These are phyloP conservation scores for Diplodia corticola DNA, from an alignment of 2,329 filamentous ascomycete genomes.

Conservation along the genomic window DNA sequence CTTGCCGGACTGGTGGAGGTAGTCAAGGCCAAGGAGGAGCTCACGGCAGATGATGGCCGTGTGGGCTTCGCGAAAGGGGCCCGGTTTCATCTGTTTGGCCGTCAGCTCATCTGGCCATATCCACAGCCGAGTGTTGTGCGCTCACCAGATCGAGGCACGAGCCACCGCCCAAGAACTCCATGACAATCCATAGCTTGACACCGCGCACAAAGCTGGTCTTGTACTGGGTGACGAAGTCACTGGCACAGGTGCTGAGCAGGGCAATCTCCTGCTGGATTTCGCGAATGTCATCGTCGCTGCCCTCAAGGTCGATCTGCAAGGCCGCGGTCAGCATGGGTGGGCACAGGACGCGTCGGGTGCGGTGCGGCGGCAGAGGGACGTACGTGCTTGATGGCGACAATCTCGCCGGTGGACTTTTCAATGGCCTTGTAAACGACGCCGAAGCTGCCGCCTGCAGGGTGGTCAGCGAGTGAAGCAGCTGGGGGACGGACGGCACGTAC, in stretches of 20 bases:
- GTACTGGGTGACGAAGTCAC: conserved; percentile 92
- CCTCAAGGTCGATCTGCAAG: conserved; percentile 85
- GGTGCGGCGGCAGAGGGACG: conserved; percentile 36
- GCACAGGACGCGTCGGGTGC: background rate
- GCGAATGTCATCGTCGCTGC: conserved; percentile 96
- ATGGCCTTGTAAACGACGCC: conserved; percentile 97
- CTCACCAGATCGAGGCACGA: conserved; percentile 79
- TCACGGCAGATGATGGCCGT: conserved; percentile 95
- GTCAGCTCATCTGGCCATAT: conserved; percentile 29
- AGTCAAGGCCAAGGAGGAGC: conserved; percentile 84
- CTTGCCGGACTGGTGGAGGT: conserved; percentile 90
- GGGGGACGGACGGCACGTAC: conserved; percentile 56
- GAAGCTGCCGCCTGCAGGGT: conserved; percentile 77
- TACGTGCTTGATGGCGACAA: conserved; percentile 96
- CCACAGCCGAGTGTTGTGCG: background rate
- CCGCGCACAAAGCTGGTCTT: conserved; percentile 94
- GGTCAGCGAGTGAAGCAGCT: background rate
- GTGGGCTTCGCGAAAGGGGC: conserved; percentile 81
- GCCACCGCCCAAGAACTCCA: conserved; percentile 95
- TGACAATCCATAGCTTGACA: conserved; percentile 98
- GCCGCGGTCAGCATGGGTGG: conserved; percentile 14
- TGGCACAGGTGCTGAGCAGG: conserved; percentile 90
- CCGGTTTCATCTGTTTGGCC: conserved; percentile 73
- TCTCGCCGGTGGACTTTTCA: conserved; percentile 84
- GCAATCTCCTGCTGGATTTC: conserved; percentile 98